Conservation (phyloP, 768 basidiomycete species). For the Trametes cubensis region DNA sequence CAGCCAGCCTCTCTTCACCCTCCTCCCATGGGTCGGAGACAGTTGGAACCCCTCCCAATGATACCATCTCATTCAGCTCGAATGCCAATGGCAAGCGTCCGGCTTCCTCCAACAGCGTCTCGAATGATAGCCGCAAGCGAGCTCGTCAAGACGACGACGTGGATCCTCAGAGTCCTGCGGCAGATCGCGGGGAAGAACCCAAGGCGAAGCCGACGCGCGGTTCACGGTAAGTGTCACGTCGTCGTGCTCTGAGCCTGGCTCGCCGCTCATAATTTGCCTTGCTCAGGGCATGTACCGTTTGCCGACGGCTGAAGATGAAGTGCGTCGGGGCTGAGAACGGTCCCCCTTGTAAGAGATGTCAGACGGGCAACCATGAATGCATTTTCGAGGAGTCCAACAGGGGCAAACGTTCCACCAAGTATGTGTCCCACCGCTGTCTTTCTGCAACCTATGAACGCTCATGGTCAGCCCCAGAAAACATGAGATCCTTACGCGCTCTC, state of each 20-base stretch:
- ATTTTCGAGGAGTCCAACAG: slow-evolving; percentile 97
- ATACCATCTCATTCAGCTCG: slow-evolving; percentile 48
- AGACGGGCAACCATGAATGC: slow-evolving; percentile 81
- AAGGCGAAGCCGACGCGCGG: slow-evolving; percentile 87
- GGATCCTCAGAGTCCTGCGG: slow-evolving; percentile 48
- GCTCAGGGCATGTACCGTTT: slow-evolving; percentile 85
- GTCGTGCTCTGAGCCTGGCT: slow-evolving; percentile 2
- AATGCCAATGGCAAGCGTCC: slow-evolving; percentile 71
- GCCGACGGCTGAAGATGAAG: slow-evolving; percentile 91
- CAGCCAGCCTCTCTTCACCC: slow-evolving; percentile 70
- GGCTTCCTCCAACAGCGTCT: slow-evolving; percentile 48
- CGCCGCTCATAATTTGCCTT: slow-evolving; percentile 17
- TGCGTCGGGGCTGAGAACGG: slow-evolving; percentile 90
- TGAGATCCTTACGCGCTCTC: slow-evolving; percentile 75
- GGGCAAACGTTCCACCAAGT: slow-evolving; percentile 89
- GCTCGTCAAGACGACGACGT: slow-evolving; percentile 61
- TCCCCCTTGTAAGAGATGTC: slow-evolving; percentile 88
- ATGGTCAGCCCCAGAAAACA: slow-evolving; percentile 65
- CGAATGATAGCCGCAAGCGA: slow-evolving; percentile 49
- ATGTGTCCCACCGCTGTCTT: slow-evolving; percentile 31
- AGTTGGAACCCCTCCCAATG: slow-evolving; percentile 72
- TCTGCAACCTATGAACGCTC: slow-evolving; percentile 29
- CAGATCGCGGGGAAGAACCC: slow-evolving; percentile 59
- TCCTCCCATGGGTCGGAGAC: slow-evolving; percentile 81
- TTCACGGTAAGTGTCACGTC: slow-evolving; percentile 59